phyloP scores from a whole-genome alignment of 1,284 basidiomycete genomes.

The Uromyces viciae-fabae region DNA sequence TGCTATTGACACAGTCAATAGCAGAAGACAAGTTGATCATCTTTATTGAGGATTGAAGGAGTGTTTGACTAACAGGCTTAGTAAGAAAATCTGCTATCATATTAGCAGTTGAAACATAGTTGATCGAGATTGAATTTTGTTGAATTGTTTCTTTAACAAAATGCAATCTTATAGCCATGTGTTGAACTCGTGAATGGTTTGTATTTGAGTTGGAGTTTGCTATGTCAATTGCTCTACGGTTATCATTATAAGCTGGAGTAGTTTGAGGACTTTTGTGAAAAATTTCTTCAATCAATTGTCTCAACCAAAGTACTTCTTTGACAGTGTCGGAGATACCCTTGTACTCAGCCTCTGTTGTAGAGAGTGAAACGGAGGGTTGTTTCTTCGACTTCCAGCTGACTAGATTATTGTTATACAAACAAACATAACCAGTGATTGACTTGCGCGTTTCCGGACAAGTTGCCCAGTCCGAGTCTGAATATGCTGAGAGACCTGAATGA shows the following conservation, averaged over 20 bases:
- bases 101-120: background rate
- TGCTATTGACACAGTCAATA: no score
- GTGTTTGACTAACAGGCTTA: background rate
- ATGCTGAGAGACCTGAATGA: background rate
- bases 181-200: slow-evolving; percentile 50
- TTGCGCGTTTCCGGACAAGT: background rate
- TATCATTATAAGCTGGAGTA: slow-evolving; percentile 50
- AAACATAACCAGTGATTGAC: background rate
- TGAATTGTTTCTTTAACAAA: slow-evolving; percentile 22
- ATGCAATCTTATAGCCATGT: slow-evolving; percentile 53
- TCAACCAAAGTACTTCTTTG: background rate
- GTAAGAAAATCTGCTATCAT: background rate
- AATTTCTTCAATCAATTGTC: background rate
- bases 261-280: slow-evolving; percentile 49
- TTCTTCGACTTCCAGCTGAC: background rate
- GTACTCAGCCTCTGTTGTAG: slow-evolving; percentile 52
- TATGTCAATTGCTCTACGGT: slow-evolving; percentile 50
- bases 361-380: background rate
- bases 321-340: background rate
- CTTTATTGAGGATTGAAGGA: no score
- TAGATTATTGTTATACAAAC: background rate
- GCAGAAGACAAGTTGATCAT: no score
- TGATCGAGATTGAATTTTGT: background rate
- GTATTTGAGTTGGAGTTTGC: slow-evolving; percentile 45
- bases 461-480: background rate